These are phyloP conservation scores for Chlorella ohadii DNA, from an alignment of 139 green algal genomes.

Conservation along the genomic window DNA sequence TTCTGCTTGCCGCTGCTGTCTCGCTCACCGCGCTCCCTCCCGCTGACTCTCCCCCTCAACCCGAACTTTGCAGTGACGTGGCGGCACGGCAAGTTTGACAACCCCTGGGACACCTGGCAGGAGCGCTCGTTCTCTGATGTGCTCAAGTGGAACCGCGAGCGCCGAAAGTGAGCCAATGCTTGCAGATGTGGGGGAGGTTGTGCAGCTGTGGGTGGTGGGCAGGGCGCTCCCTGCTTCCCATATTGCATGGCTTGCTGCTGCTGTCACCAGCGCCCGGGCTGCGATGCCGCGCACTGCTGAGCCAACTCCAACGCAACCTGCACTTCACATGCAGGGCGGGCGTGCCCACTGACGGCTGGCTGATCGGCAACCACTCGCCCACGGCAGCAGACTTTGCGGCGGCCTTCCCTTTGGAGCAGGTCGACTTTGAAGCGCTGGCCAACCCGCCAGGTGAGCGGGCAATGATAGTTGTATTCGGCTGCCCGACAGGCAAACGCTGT, in stretches of 20 bases:
- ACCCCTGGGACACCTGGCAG: constrained; percentile 51
- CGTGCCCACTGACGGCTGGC: constrained; percentile 16
- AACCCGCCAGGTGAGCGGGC: not conserved
- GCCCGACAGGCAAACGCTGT: no score
- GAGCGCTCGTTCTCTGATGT: constrained; percentile 39
- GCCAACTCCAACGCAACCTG: no score
- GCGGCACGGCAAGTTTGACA: constrained; percentile 44
- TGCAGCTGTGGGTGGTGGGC: no score
- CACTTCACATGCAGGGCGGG: not conserved
- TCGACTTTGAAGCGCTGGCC: constrained; percentile 27
- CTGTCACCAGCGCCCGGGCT: no score
- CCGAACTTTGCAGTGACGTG: not conserved
- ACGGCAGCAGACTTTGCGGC: constrained; percentile 24
- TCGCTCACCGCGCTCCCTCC: no score
- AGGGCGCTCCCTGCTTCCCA: no score
- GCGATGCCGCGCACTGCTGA: no score
- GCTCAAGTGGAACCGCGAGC: constrained; percentile 29
- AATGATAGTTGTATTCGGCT: no score
- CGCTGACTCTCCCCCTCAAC: no score
- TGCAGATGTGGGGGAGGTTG: not conserved
- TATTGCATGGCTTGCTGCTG: no score
- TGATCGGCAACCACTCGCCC: constrained; percentile 25
- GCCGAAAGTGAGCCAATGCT: not conserved
- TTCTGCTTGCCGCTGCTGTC: no score
- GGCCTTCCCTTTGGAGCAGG: constrained; percentile 34